Conservation (phyloP, 257 asterid genomes). For the Fraxinus americana region DNA sequence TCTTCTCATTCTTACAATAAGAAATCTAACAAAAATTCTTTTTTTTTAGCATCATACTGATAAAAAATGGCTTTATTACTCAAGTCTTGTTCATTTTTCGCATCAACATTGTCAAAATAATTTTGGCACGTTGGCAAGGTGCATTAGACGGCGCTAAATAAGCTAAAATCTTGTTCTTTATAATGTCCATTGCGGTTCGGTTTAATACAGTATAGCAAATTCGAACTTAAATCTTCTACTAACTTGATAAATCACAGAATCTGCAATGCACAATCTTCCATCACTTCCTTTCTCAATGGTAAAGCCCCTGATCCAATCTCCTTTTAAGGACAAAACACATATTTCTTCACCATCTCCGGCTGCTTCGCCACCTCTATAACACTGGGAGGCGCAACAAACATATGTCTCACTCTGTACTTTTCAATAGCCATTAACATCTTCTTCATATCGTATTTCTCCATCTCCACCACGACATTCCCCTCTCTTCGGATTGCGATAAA, state of each 20-base stretch:
- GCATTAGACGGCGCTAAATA: no score
- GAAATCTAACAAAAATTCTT: no score
- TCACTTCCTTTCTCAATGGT: slow-evolving; percentile 38
- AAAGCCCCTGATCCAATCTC: slow-evolving; percentile 29
- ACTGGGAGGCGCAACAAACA: neutral
- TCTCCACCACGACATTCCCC: slow-evolving; percentile 43
- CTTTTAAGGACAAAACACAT: no score
- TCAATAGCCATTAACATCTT: slow-evolving; percentile 35
- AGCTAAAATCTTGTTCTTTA: neutral
- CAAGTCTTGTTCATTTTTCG: no score
- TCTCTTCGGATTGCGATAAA: neutral
- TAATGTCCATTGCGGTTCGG: neutral
- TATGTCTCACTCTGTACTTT: slow-evolving; percentile 29
- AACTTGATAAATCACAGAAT: slow-evolving; percentile 33
- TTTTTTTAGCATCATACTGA: no score
- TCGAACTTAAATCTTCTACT: neutral
- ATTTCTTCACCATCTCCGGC: no score
- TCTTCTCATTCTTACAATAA: no score
- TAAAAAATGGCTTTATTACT: no score
- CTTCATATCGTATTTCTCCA: slow-evolving; percentile 30
- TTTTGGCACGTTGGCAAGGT: neutral
- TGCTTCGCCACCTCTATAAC: no score
- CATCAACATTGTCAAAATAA: neutral
- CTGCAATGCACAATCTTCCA: slow-evolving; percentile 38
- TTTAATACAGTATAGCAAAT: neutral